Base-by-base conservation (phyloP, 23 red algal genomes). In the Pyropia haitanensis region DNA sequence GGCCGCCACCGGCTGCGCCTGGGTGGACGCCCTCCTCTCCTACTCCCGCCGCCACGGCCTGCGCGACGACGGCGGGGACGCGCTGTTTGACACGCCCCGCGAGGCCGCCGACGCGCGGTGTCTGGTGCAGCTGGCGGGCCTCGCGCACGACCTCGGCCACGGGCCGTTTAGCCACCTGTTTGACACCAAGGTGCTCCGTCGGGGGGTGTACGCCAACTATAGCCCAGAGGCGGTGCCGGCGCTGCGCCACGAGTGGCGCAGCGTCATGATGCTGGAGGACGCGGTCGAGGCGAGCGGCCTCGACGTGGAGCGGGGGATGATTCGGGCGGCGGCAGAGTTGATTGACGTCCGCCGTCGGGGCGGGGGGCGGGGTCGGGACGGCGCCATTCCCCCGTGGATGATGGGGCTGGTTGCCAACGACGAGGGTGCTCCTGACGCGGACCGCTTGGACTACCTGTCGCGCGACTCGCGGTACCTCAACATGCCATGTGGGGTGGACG, bases 371-470 rank as follows among this genome's bases (percentile, higher is more conserved):
- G 16, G 18, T 29, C 60, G 12, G 1, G 69, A 16, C 50, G 66
- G 27, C 22, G 23, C 14, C 75, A 53, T 58, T 39, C 49, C 46
- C 91, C 88, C 59, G 30, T 91, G 25, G 87, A 71, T 64, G 71
- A 89, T 29, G 61, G 39, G 39, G 8, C 13, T 98, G 14, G 94
- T 98, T 12, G 82, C 85, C 18, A 98, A 98, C 22, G 51, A 82
- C 14, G 67, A 63, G 32, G 73, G 53, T 6, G 85, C 86, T 61
- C 74, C 91, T 20, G 94, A 98, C 58, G 83, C 84, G 4, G 94
- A 98, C 61, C 91, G 91, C 55, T 91, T 98, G 20, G 94, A 98
- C 74, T 98, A 98, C 73, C 55, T 98, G 14, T 66, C 83, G 15
- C 74, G 94, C 56, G 88, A 91, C 52, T 72, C 64, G 23, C 73